Evolutionary conservation across 768 basidiomycete genomes (phyloP).

Genomic region (Boletus reticuloceps): DNA sequence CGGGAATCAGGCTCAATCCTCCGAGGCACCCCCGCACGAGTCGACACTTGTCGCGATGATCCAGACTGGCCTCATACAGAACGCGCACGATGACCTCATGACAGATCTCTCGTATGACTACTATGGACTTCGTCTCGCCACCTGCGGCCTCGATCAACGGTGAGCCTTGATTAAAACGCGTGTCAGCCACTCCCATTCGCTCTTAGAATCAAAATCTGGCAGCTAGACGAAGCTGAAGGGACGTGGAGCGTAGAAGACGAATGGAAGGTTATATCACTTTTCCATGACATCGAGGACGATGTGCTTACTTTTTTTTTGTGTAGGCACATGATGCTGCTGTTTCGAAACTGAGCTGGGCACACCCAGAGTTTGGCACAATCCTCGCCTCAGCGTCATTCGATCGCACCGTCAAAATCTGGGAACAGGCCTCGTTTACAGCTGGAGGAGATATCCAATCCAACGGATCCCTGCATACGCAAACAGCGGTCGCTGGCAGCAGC

Average conservation of each 20-base stretch:
- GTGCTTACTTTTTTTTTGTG: constrained; percentile 3
- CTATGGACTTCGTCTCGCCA: constrained; percentile 80
- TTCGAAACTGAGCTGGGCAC: constrained; percentile 83
- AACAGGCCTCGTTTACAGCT: constrained; percentile 47
- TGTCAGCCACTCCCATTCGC: constrained; percentile 10
- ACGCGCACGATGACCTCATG: constrained; percentile 76
- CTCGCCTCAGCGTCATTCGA: constrained; percentile 89
- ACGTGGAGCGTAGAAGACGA: constrained; percentile 81
- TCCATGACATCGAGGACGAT: neutral
- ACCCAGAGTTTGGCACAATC: constrained; percentile 87
- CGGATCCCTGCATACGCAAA: constrained; percentile 15
- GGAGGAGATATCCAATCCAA: constrained; percentile 27
- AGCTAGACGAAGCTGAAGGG: constrained; percentile 66
- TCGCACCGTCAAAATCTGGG: constrained; percentile 91
- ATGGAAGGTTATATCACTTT: constrained; percentile 71
- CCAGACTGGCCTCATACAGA: constrained; percentile 76
- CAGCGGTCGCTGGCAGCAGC: constrained; percentile 18
- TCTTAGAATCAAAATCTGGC: constrained; percentile 79
- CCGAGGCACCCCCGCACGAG: neutral
- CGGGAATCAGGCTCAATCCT: neutral
- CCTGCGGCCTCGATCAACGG: constrained; percentile 83
- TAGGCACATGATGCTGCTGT: constrained; percentile 96
- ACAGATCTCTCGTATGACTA: constrained; percentile 90
- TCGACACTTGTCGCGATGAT: constrained; percentile 45
- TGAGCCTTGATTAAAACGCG: constrained; percentile 28